Evolutionary conservation across 139 green algal genomes (phyloP).

Genomic region (Asterochloris sp.): DNA sequence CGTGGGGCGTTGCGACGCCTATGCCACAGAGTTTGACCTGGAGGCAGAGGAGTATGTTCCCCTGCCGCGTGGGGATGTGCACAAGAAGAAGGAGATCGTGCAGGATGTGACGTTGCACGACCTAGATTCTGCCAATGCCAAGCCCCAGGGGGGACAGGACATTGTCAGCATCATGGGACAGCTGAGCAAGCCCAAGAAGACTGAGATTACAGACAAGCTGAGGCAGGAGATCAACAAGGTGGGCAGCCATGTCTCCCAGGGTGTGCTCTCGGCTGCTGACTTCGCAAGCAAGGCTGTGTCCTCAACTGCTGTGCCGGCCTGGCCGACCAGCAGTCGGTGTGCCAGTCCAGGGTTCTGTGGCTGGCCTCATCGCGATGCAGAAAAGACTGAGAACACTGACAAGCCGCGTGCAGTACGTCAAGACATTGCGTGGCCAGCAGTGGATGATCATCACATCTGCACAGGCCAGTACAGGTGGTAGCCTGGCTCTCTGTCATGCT

Average conservation of each 20-base stretch:
- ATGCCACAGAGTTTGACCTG: conserved; percentile 97
- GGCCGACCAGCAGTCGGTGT: no score
- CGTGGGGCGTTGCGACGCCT: conserved; percentile 93
- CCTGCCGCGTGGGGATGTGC: conserved; percentile 95
- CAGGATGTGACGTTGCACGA: conserved; percentile 99
- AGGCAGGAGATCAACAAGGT: conserved; percentile 98
- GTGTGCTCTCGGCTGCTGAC: background rate
- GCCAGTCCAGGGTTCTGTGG: no score
- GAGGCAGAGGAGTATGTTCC: conserved; percentile 99
- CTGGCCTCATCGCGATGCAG: no score
- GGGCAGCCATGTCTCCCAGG: background rate
- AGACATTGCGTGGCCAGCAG: no score
- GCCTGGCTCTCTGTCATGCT: no score
- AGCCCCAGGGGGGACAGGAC: conserved; percentile 87
- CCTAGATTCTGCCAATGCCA: conserved; percentile 93
- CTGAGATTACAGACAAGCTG: conserved; percentile 99
- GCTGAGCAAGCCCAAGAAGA: conserved; percentile 98
- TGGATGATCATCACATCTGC: no score
- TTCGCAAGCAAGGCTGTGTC: background rate
- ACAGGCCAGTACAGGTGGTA: no score
- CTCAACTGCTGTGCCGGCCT: no score
- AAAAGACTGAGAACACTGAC: no score
- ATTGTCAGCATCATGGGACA: conserved; percentile 94
- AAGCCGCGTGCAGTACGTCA: no score
- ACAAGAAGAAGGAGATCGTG: conserved; percentile 99